Base-by-base conservation (phyloP, 768 basidiomycete genomes). In the Steccherinum ochraceum region DNA sequence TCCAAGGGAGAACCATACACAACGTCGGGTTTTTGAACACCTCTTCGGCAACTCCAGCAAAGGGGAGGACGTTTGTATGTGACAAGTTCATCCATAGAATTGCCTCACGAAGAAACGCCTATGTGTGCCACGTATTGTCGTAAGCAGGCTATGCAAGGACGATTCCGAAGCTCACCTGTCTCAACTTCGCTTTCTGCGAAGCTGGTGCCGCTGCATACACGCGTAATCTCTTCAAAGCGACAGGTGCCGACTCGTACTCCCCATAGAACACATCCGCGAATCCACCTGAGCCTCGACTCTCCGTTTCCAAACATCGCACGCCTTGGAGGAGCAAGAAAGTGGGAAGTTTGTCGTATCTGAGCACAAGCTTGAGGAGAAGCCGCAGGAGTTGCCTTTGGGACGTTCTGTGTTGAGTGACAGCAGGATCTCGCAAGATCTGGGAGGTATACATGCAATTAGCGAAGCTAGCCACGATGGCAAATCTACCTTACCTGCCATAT, bases 211-310 rank as follows among this genome's bases (percentile, higher is more conserved):
- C 25, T 4, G 42, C 18, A 27, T 45, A 21, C 4, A 40, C 25
- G 12, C 51, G 51, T 26, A 52, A n/a, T 11, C 45, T 23, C 24
- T 52, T 52, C 16, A 52, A 27, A 11, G 39, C 51, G 13, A 52
- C 51, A 4, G 23, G 12, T 24, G 5, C 25, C 4, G 23, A 24
- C 19, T 43, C 40, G 21, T 25, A 27, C 20, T 24, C 5, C 10
- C 50, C 50, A 11, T 25, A 13, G 43, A 19, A 45, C 13, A 51
- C 42, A 35, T 51, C 50, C 12, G 50, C 40, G 26, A 51, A 51
- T n/a, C 50, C 41, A 23, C 50, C 50, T 26, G n/a, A 18, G 27
- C 10, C 43, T 4, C 24, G 12, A 3, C 16, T 18, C 16, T 51
- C 50, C 7, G 3, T 43, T 10, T 41, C 41, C 18, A 3, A 3